Percentiles rank a stretch among this genome's conserved stretches.
Conservation (phyloP, 2,329 filamentous ascomycete species). For the Ophiocordyceps camponoti-rufipedis region DNA sequence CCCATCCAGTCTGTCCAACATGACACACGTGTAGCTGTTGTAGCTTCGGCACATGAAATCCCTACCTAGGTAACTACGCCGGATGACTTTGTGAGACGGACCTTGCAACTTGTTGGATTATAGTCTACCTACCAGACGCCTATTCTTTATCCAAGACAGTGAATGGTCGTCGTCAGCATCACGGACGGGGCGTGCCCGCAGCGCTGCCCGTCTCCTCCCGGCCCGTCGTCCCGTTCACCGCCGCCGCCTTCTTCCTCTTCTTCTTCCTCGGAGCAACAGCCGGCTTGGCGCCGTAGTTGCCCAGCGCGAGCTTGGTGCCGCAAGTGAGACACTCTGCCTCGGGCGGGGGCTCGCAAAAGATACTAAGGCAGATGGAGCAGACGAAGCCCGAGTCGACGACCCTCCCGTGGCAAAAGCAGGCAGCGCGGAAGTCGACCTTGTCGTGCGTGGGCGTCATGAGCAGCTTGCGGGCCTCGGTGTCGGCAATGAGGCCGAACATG, state of each 20-base stretch:
- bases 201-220: slow-evolving; percentile 41
- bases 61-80: no score
- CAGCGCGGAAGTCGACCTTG: slow-evolving; percentile 89
- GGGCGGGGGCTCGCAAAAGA: slow-evolving; percentile 54
- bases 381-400: slow-evolving; percentile 90
- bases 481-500: slow-evolving; percentile 80
- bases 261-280: slow-evolving; percentile 55
- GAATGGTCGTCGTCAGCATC: no score
- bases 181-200: slow-evolving; percentile 36
- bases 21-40: no score
- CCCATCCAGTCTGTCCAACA: no score
- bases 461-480: slow-evolving; percentile 33
- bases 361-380: slow-evolving; percentile 90
- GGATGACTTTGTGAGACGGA: no score
- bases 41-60: no score
- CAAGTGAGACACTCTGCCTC: slow-evolving; percentile 65
- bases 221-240: slow-evolving; percentile 26
- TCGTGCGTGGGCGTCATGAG: slow-evolving; percentile 67
- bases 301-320: slow-evolving; percentile 60
- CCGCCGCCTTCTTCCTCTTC: slow-evolving; percentile 57
- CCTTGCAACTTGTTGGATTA: no score
- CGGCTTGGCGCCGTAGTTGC: slow-evolving; percentile 56
- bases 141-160: no score
- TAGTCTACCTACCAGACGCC: no score
- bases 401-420: slow-evolving; percentile 87